Evolutionary conservation across 495 filamentous ascomycete genomes (phyloP).

Genomic region (Penicillium lagena): DNA sequence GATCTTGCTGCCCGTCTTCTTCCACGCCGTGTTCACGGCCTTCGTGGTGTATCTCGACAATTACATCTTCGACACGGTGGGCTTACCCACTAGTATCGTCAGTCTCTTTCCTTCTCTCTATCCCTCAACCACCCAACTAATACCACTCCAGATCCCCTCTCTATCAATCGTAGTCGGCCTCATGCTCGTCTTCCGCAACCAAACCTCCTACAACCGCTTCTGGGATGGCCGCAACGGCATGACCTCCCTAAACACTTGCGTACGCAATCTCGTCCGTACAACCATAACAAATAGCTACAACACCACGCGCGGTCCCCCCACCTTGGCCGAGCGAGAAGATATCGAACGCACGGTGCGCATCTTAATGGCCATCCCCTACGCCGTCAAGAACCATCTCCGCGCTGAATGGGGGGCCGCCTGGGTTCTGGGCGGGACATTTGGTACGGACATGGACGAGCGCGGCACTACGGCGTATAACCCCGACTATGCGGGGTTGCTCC

Average conservation of each 20-base stretch:
- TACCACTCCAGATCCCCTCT: conserved; percentile 51
- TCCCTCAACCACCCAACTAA: not conserved
- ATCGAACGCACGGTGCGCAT: conserved; percentile 54
- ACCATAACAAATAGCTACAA: conserved; percentile 44
- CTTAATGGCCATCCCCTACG: conserved; percentile 66
- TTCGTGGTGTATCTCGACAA: conserved; percentile 58
- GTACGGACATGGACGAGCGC: conserved; percentile 36
- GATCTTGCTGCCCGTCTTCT: conserved; percentile 55
- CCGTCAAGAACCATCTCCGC: conserved; percentile 68
- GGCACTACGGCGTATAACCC: conserved; percentile 44
- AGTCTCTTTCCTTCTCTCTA: not conserved
- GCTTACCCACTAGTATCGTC: conserved; percentile 60
- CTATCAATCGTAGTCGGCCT: conserved; percentile 73
- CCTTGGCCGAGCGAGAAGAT: conserved; percentile 46
- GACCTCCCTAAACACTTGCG: conserved; percentile 48
- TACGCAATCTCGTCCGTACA: conserved; percentile 57
- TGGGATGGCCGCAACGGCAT: conserved; percentile 63
- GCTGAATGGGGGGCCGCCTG: conserved; percentile 63
- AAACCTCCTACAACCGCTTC: conserved; percentile 65
- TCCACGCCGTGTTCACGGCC: conserved; percentile 59
- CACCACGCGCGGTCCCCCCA: conserved; percentile 14
- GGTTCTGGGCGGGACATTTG: conserved; percentile 26
- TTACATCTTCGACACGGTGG: conserved; percentile 47
- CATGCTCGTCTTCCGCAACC: conserved; percentile 76
- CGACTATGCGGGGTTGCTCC: conserved; percentile 57